Conservation (phyloP, 306 rosid genomes). For the Acmispon strigosus region DNA sequence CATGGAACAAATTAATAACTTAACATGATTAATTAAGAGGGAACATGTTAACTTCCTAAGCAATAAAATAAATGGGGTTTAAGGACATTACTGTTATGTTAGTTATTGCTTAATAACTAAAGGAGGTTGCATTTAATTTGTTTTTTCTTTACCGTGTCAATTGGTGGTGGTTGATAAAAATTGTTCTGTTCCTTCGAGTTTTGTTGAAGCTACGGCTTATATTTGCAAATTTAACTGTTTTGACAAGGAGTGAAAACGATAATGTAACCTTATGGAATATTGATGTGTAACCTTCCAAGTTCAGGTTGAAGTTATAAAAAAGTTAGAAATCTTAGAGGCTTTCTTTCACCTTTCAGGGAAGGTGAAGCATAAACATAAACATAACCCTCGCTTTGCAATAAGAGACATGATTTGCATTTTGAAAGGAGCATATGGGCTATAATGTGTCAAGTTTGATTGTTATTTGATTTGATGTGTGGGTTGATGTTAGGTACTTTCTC, state of each 20-base stretch:
- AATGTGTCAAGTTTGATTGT: neutral
- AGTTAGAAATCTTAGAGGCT: neutral
- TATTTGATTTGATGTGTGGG: conserved; percentile 8
- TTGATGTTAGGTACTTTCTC: neutral
- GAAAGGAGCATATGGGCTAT: conserved; percentile 19
- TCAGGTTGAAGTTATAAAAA: neutral
- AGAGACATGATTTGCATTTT: neutral
- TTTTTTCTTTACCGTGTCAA: no score
- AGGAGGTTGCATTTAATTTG: neutral
- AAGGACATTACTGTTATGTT: neutral
- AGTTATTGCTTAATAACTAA: neutral
- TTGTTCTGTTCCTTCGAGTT: conserved; percentile 16
- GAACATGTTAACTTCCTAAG: neutral
- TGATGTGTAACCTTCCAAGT: conserved; percentile 36
- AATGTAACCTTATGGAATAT: neutral
- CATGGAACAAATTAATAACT: no score
- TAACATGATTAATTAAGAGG: no score
- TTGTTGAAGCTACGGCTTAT: neutral
- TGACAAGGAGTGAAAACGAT: neutral
- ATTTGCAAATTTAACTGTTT: conserved; percentile 9
- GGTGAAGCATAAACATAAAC: conserved; percentile 14
- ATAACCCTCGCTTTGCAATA: neutral
- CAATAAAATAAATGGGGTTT: no score
- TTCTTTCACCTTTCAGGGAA: no score
- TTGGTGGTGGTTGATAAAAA: conserved; percentile 13